Percentiles rank a stretch among this genome's conserved stretches.
These are phyloP conservation scores for Aspergillus hortae DNA, from an alignment of 2,329 filamentous ascomycete genomes.

Conservation along the genomic window DNA sequence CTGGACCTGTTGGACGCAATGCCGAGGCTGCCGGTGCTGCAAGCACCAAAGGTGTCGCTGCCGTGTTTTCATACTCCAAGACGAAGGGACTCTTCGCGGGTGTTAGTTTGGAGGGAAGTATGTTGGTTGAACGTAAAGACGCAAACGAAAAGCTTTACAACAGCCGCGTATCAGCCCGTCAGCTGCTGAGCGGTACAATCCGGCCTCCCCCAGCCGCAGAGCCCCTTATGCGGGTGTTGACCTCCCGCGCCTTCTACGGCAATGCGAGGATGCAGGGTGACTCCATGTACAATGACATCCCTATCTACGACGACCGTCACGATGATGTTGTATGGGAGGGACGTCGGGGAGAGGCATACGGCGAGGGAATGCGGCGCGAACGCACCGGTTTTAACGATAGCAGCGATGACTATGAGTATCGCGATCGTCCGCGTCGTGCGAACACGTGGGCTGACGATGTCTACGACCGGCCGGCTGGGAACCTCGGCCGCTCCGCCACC, in stretches of 20 bases:
- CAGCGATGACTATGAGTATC: slow-evolving; percentile 52
- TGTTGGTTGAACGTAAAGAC: slow-evolving; percentile 89
- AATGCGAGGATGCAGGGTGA: slow-evolving; percentile 53
- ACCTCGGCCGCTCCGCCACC: slow-evolving; percentile 33
- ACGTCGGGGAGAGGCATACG: slow-evolving; percentile 64
- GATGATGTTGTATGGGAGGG: slow-evolving; percentile 85
- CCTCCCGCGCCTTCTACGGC: slow-evolving; percentile 78
- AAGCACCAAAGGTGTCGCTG: slow-evolving; percentile 81
- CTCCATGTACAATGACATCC: slow-evolving; percentile 87
- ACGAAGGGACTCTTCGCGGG: slow-evolving; percentile 97
- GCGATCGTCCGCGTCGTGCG: slow-evolving; percentile 47
- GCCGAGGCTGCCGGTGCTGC: slow-evolving; percentile 94
- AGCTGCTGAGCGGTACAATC: slow-evolving; percentile 76
- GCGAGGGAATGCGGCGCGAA: slow-evolving; percentile 60
- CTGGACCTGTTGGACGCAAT: slow-evolving; percentile 88
- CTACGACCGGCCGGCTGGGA: slow-evolving; percentile 41
- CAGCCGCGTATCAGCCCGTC: slow-evolving; percentile 71
- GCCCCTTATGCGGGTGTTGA: slow-evolving; percentile 79
- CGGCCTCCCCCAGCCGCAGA: slow-evolving; percentile 76
- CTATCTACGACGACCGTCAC: slow-evolving; percentile 78
- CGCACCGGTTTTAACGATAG: slow-evolving; percentile 51
- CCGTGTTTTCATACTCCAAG: slow-evolving; percentile 95
- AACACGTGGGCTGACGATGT: slow-evolving; percentile 50
- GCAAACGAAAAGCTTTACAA: slow-evolving; percentile 97
- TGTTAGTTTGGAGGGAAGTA: slow-evolving; percentile 88